These are phyloP conservation scores for Vanrija humicola DNA, from an alignment of 1,284 basidiomycete genomes.

Conservation along the genomic window DNA sequence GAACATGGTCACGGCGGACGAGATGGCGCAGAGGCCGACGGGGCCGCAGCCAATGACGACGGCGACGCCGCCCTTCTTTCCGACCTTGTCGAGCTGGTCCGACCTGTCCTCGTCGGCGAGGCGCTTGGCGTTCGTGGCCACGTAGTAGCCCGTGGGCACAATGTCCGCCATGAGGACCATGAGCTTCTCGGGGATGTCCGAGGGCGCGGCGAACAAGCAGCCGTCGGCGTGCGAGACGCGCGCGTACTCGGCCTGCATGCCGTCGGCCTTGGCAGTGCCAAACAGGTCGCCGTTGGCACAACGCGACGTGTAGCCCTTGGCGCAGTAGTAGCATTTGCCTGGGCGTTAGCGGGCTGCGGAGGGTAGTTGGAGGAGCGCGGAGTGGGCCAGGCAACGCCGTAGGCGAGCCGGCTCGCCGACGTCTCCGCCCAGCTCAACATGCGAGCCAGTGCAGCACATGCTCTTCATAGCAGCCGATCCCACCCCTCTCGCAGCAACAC, in stretches of 20 bases:
- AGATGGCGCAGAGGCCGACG: conserved; percentile 50
- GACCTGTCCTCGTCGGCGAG: conserved; percentile 29
- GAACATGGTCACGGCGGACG: conserved; percentile 46
- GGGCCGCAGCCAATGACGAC: conserved; percentile 52
- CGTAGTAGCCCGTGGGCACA: conserved; percentile 50
- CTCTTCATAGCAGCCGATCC: not conserved
- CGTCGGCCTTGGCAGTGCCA: conserved; percentile 60
- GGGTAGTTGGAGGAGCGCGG: no score
- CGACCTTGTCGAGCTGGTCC: not conserved
- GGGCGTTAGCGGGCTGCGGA: not conserved
- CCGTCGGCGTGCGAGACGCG: conserved; percentile 59
- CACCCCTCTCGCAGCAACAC: conserved; percentile 31
- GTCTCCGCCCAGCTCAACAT: not conserved
- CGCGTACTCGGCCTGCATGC: conserved; percentile 82
- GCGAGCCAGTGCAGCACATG: not conserved
- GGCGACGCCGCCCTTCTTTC: conserved; percentile 31
- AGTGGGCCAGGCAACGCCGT: no score
- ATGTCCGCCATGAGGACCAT: conserved; percentile 52
- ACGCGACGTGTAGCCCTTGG: conserved; percentile 68
- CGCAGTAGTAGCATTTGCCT: conserved; percentile 57
- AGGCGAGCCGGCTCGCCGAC: no score
- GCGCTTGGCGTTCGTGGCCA: conserved; percentile 45
- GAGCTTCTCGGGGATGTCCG: conserved; percentile 42
- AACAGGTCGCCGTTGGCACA: conserved; percentile 54
- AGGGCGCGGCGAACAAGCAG: conserved; percentile 46